Base-by-base conservation (phyloP, 345 rosid genomes). In the Salix brachista region DNA sequence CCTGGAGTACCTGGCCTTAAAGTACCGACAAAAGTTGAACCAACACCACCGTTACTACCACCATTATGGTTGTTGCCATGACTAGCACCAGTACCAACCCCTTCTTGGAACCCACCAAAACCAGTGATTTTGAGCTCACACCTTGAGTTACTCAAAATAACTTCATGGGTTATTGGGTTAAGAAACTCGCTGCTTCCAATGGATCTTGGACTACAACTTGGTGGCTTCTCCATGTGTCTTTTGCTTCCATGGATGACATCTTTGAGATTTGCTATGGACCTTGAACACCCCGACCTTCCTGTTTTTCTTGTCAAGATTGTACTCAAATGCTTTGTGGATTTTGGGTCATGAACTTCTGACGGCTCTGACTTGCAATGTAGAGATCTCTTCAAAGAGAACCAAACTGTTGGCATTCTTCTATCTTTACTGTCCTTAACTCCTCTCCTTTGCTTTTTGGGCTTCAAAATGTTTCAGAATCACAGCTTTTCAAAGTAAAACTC, bases 171-270 rank as follows among this genome's bases (percentile, higher is more conserved):
- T 37, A 96, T 90, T 65, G 98, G 99, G 90, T 96, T 96, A 7
- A 93, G 92, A 78, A 96, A 93, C 91, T 96, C 99, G 84, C 93
- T 96, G 87, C 99, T 96, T 34, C 99, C 99, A 25, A 96, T 93
- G 72, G 99, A 96, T 76, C 99, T 91, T 71, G 99, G 99, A 72
- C 99, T 96, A 77, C 98, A 93, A 61, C 92, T 93, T 5, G 98
- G 93, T 25, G 99, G 98, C 78, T 83, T 91, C 75, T 93, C 98
- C 62, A 88, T 75, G 77, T 96, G 98, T 19, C 98, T 85, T 86
- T 96, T 96, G 91, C 99, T 96, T 44, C 99, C 99, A 79, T 96
- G 97, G 74, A 96, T 96, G 30, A 96, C 99, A 80, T 93, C 99
- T 83, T 91, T 96, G 58, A 96, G 97, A 84, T 96, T 96, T 21